Conservation (phyloP, 441 rosid species). For the Croton laevigatus region DNA sequence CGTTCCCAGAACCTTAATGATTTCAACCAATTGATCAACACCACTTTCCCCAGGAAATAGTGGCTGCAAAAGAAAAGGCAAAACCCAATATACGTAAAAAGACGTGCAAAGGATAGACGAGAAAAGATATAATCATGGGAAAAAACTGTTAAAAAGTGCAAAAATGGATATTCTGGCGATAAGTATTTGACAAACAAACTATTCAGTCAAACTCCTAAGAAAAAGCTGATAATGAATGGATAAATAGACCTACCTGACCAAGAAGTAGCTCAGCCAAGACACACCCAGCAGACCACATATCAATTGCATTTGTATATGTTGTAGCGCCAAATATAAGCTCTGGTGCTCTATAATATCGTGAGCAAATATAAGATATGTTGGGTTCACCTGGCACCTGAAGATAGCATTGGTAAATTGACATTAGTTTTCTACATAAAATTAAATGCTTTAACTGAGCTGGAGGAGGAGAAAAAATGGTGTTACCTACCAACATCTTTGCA, state of each 20-base stretch:
- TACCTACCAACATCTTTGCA: conserved; percentile 83
- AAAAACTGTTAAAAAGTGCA: neutral
- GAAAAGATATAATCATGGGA: neutral
- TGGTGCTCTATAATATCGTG: conserved; percentile 83
- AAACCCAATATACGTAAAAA: no score
- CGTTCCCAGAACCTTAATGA: conserved; percentile 80
- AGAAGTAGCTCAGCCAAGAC: conserved; percentile 84
- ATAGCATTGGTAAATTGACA: conserved; percentile 20
- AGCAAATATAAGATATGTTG: conserved; percentile 83
- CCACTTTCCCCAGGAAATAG: conserved; percentile 94
- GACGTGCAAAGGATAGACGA: no score
- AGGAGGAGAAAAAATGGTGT: conserved; percentile 10
- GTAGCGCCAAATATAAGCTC: conserved; percentile 94
- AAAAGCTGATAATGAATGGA: neutral
- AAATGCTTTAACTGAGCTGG: conserved; percentile 3
- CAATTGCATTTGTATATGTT: conserved; percentile 76
- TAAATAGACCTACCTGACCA: conserved; percentile 54
- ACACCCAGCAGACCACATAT: conserved; percentile 88
- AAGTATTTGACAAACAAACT: neutral
- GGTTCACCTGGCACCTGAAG: conserved; percentile 81
- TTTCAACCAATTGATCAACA: conserved; percentile 89
- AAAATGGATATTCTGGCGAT: neutral
- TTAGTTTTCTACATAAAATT: conserved; percentile 11
- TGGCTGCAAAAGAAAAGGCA: conserved; percentile 49
- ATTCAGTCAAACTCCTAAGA: conserved; percentile 1